Base-by-base conservation (phyloP, 2,329 filamentous ascomycete genomes). In the Bipolaris cookei region DNA sequence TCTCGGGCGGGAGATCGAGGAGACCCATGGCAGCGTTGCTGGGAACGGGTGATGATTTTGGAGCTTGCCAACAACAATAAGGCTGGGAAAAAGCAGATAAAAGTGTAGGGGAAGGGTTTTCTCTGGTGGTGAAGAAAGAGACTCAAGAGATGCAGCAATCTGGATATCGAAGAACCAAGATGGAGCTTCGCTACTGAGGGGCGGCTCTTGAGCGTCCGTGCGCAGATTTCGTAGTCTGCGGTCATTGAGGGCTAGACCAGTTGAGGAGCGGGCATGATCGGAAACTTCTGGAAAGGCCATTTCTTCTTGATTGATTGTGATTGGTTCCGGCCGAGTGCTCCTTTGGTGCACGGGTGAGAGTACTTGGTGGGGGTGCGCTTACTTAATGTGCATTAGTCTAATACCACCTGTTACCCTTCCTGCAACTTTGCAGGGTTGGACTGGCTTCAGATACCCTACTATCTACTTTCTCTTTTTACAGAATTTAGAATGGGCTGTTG, bases 1-100 rank as follows among this genome's bases (percentile, higher is more conserved):
- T 62, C 46, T 76, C 73, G 2, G 61, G 62, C 1, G 73, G 72
- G 11, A 76, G 64, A 41, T 72, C 66, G 32, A 75, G 67, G 11
- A 76, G 65, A 10, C 64, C 25, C 73, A 76, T 76, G 20, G 23
- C 43, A 48, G 21, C n/a, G 23, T 42, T 14, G 30, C 35, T 3
- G 16, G 13, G 13, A 28, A 30, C 28, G 21, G 18, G 0, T 7
- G 25, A 34, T 18, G n/a, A 23, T 11, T 23, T 25, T 13, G 16
- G 16, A n/a, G 16, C 4, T 41, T 51, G 35, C 25, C 14, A 50
- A 23, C 25, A 25, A 44, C 16, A 20, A 39, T 34, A 38, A 25
- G 21, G 42, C 32, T 30, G 18, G 7, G 32, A 11, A 13, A 25
- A n/a, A 2, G 34, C 6, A 30, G 28, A 4, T 30, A 30, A 30